Evolutionary conservation across 2,329 filamentous ascomycete species (phyloP).

Genomic region (Balansia obtecta): DNA sequence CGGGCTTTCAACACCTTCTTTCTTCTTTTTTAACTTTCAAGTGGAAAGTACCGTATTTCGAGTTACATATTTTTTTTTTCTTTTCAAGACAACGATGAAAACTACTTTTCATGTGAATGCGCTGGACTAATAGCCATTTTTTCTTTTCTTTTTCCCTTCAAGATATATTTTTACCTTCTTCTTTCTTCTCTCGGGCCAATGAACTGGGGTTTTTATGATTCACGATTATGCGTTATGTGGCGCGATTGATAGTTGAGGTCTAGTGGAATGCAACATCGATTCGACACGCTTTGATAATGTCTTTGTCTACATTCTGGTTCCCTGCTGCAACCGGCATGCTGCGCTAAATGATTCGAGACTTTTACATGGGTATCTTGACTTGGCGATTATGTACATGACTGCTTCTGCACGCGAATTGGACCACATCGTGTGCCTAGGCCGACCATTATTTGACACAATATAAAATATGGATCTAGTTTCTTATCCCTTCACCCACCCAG

Average conservation of each 20-base stretch:
- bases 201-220: slow-evolving; percentile 4
- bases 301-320: not conserved
- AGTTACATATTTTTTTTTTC: not conserved
- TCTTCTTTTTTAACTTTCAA: slow-evolving; percentile 1
- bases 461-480: not conserved
- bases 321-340: not conserved
- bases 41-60: not conserved
- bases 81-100: not conserved
- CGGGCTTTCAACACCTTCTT: slow-evolving; percentile 1
- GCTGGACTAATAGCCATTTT: not conserved
- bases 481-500: slow-evolving; percentile 57
- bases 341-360: not conserved
- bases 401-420: not conserved
- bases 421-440: not conserved
- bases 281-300: not conserved
- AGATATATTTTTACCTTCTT: not conserved
- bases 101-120: not conserved
- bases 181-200: not conserved
- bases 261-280: not conserved
- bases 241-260: not conserved
- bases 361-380: not conserved
- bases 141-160: not conserved
- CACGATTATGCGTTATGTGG: slow-evolving; percentile 4
- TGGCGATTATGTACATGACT: not conserved
- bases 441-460: not conserved